These are phyloP conservation scores for Cyberlindnera japonica DNA, from an alignment of 805 yeast genomes.

Conservation along the genomic window DNA sequence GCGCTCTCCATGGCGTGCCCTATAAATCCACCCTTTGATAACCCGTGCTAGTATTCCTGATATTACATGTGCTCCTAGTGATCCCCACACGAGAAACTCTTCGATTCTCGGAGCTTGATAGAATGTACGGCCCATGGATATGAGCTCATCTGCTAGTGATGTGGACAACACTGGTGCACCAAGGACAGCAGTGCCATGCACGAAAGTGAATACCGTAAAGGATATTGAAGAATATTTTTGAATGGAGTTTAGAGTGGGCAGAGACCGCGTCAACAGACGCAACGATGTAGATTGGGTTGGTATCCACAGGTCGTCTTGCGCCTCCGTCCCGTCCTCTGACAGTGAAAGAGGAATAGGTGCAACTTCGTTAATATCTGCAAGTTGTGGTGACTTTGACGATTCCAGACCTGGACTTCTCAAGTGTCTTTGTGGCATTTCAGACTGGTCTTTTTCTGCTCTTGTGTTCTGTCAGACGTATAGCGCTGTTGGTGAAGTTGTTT, in stretches of 20 bases:
- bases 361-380: not conserved
- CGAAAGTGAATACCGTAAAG: conserved; percentile 50
- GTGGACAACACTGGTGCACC: conserved; percentile 49
- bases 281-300: not conserved
- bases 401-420: not conserved
- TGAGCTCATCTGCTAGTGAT: conserved; percentile 45
- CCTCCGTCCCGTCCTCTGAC: too few species aligned
- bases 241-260: conserved; percentile 22
- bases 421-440: not conserved
- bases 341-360: conserved; percentile 2
- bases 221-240: conserved; percentile 64
- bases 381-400: not conserved
- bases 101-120: conserved; percentile 58
- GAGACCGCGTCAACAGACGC: not conserved
- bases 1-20: conserved; percentile 23
- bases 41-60: conserved; percentile 49
- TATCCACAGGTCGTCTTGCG: not conserved
- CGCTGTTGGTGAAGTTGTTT: not conserved
- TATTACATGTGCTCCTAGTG: conserved; percentile 45
- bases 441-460: not conserved
- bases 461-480: too few species aligned
- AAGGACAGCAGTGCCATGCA: conserved; percentile 55
- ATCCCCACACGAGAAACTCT: conserved; percentile 41
- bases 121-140: conserved; percentile 57
- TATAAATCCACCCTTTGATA: conserved; percentile 31